A percentile compares a stretch with the other conserved stretches of the same genome.
These are phyloP conservation scores for Globisporangium viniferum DNA, from an alignment of 352 stramenopile species.

Conservation along the genomic window DNA sequence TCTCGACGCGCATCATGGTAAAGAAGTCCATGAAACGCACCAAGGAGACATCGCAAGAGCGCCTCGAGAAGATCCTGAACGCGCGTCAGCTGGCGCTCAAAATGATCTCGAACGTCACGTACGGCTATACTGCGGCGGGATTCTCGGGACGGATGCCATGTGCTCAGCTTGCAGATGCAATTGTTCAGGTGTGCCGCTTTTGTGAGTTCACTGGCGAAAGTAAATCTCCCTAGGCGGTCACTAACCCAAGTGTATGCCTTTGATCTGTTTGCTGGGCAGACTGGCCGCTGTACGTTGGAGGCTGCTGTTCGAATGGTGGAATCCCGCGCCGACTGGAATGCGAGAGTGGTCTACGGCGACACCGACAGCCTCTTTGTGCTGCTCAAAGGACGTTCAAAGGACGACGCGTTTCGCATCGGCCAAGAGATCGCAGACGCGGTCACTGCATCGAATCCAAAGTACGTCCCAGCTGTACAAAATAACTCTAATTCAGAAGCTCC, in stretches of 20 bases:
- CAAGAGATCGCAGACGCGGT: slow-evolving; percentile 89
- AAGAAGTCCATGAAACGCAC: slow-evolving; percentile 96
- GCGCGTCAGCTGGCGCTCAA: slow-evolving; percentile 94
- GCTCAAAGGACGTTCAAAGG: slow-evolving; percentile 90
- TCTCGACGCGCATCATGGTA: slow-evolving; percentile 97
- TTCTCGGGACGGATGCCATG: slow-evolving; percentile 98
- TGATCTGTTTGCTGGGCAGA: slow-evolving; percentile 29
- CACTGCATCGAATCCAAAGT: slow-evolving; percentile 84
- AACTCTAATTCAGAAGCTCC: too few relatives aligned
- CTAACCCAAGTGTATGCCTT: not conserved
- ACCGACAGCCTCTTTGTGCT: slow-evolving; percentile 99
- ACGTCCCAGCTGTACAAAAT: slow-evolving; percentile 1
- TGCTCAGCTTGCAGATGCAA: slow-evolving; percentile 96
- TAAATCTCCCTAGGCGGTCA: not conserved
- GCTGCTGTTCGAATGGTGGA: slow-evolving; percentile 93
- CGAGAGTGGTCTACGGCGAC: slow-evolving; percentile 95
- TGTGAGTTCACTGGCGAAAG: not conserved
- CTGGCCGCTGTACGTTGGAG: slow-evolving; percentile 90
- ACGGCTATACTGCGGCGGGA: slow-evolving; percentile 97
- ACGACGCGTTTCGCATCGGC: slow-evolving; percentile 93
- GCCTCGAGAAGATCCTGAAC: slow-evolving; percentile 69
- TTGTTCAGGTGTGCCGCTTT: slow-evolving; percentile 88
- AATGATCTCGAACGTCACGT: slow-evolving; percentile 99
- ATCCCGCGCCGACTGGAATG: slow-evolving; percentile 72
- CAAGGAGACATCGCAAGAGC: slow-evolving; percentile 64